phyloP scores from a whole-genome alignment of 305 asterid genomes.

The Ajuga reptans region DNA sequence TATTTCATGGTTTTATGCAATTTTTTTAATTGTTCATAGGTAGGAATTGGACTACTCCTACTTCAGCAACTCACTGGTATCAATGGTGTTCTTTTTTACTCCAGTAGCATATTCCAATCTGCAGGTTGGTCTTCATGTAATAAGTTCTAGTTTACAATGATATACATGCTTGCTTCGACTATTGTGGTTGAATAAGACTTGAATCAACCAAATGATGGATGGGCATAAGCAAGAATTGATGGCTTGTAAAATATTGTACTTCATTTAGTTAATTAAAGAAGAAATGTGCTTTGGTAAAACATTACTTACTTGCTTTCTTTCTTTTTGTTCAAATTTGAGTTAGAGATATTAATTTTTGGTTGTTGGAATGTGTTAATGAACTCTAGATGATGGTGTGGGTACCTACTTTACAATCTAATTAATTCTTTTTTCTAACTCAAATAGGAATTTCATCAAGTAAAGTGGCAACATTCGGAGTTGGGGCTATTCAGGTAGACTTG shows the following conservation, averaged over 20 bases:
- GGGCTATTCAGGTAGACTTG: conserved; percentile 62
- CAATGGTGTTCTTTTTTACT: conserved; percentile 76
- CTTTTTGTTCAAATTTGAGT: too few species aligned
- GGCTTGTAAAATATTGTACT: too few species aligned
- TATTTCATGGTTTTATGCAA: background rate
- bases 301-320: too few species aligned
- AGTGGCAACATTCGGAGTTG: conserved; percentile 68
- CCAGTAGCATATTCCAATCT: conserved; percentile 66
- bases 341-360: background rate
- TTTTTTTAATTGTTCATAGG: conserved; percentile 30
- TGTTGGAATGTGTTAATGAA: too few species aligned
- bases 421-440: too few species aligned
- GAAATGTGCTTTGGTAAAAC: too few species aligned
- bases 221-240: too few species aligned
- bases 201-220: too few species aligned
- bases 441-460: conserved; percentile 67
- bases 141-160: background rate
- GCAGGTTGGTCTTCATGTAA: conserved; percentile 47
- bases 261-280: too few species aligned
- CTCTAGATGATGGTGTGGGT: background rate
- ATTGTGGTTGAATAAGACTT: too few species aligned
- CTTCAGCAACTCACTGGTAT: conserved; percentile 85
- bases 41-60: conserved; percentile 73
- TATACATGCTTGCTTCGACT: background rate
- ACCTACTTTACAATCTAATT: background rate